These are phyloP conservation scores for Leonotis leonurus DNA, from an alignment of 257 asterid species.

Conservation along the genomic window DNA sequence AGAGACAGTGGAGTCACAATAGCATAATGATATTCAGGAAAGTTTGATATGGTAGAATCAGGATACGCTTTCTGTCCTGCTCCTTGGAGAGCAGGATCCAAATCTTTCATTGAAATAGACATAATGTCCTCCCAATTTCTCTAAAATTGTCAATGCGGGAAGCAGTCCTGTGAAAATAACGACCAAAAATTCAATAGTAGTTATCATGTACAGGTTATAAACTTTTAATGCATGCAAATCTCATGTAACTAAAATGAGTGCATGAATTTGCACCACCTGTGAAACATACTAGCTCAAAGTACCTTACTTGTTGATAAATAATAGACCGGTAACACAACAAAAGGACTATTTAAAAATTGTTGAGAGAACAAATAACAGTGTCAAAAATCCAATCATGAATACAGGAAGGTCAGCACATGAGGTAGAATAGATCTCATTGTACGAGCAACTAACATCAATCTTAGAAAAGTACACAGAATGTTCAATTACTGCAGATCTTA, in stretches of 20 bases:
- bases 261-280: background rate
- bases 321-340: background rate
- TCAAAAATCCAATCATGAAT: no score
- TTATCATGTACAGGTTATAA: background rate
- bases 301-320: conserved; percentile 5
- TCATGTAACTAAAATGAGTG: conserved; percentile 3
- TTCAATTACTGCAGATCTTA: background rate
- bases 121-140: conserved; percentile 33
- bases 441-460: no score
- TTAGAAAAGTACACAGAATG: no score
- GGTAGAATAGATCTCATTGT: no score
- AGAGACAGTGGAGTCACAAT: conserved; percentile 6
- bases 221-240: no score
- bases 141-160: conserved; percentile 6
- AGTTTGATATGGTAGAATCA: conserved; percentile 3
- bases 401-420: no score
- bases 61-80: conserved; percentile 82
- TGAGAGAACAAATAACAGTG: background rate
- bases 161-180: conserved; percentile 29
- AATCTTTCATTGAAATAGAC: conserved; percentile 72
- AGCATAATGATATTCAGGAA: background rate
- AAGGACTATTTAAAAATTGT: background rate
- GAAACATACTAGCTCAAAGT: background rate
- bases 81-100: conserved; percentile 72
- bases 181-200: conserved; percentile 9